phyloP scores from a whole-genome alignment of 176 grass and related monocot genomes.

The Paspalum vaginatum region DNA sequence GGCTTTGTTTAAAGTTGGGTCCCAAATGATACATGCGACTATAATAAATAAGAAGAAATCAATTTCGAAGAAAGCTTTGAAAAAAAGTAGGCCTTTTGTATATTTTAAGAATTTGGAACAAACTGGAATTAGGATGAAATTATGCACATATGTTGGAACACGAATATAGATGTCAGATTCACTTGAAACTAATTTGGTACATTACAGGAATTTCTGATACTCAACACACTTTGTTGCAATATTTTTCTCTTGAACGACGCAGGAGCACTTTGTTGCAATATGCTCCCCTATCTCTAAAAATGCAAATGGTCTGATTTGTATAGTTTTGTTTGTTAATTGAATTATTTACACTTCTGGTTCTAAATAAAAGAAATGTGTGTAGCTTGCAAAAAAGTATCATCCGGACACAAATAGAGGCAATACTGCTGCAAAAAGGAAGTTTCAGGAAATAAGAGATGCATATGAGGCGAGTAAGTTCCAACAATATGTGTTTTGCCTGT shows the following conservation, averaged over 20 bases:
- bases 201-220: background rate
- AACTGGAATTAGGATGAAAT: constrained; percentile 29
- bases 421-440: constrained; percentile 73
- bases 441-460: constrained; percentile 95
- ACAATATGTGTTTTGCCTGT: constrained; percentile 24
- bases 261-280: constrained; percentile 7
- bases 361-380: constrained; percentile 25
- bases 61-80: too few relatives aligned
- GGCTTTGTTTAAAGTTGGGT: background rate
- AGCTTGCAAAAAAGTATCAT: constrained; percentile 99
- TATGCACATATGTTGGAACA: constrained; percentile 25
- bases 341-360: constrained; percentile 19
- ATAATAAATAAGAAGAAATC: too few relatives aligned
- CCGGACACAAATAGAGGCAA: constrained; percentile 85
- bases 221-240: too few relatives aligned
- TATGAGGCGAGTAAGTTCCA: constrained; percentile 76
- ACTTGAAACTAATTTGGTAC: background rate
- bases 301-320: background rate
- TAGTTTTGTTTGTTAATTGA: constrained; percentile 28
- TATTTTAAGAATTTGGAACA: background rate
- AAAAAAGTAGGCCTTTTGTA: background rate
- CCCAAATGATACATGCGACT: too few relatives aligned
- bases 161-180: background rate
- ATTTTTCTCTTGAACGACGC: too few relatives aligned
- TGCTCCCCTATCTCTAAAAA: background rate